Conservation (phyloP, 225 moss, liverwort and hornwort genomes). For the Physcomitrium patens region DNA sequence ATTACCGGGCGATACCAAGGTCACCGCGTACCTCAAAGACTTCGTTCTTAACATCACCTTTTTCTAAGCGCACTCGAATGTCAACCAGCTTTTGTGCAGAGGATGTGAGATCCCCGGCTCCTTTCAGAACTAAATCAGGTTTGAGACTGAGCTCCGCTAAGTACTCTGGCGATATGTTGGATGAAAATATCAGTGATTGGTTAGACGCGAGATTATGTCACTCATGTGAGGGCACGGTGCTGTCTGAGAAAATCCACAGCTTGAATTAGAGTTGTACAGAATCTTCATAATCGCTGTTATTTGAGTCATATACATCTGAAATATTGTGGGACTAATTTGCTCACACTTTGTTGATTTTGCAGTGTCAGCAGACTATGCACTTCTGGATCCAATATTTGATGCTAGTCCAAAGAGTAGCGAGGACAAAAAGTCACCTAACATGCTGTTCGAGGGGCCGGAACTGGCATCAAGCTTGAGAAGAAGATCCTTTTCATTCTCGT, state of each 20-base stretch:
- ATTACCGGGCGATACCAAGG: slow-evolving; percentile 29
- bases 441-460: slow-evolving; percentile 35
- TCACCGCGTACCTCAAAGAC: slow-evolving; percentile 7
- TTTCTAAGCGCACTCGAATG: neutral
- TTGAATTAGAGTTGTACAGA: neutral
- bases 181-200: neutral
- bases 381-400: neutral
- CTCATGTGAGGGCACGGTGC: neutral
- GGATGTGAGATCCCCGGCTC: slow-evolving; percentile 25
- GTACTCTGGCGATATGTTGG: neutral
- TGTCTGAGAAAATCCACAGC: slow-evolving; percentile 11
- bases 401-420: slow-evolving; percentile 29
- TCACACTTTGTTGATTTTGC: slow-evolving; percentile 25
- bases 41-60: slow-evolving; percentile 13
- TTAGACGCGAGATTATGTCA: neutral
- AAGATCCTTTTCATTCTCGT: slow-evolving; percentile 66
- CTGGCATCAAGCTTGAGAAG: slow-evolving; percentile 42
- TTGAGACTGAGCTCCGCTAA: neutral
- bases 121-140: slow-evolving; percentile 49
- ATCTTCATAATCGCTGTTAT: slow-evolving; percentile 21
- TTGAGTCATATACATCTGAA: neutral
- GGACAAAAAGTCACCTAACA: neutral
- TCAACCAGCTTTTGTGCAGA: slow-evolving; percentile 4
- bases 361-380: slow-evolving; percentile 18
- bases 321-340: neutral